Percentiles rank a stretch among this genome's conserved stretches.
These are phyloP conservation scores for Capsicum chinense DNA, from an alignment of 257 asterid genomes.

Conservation along the genomic window DNA sequence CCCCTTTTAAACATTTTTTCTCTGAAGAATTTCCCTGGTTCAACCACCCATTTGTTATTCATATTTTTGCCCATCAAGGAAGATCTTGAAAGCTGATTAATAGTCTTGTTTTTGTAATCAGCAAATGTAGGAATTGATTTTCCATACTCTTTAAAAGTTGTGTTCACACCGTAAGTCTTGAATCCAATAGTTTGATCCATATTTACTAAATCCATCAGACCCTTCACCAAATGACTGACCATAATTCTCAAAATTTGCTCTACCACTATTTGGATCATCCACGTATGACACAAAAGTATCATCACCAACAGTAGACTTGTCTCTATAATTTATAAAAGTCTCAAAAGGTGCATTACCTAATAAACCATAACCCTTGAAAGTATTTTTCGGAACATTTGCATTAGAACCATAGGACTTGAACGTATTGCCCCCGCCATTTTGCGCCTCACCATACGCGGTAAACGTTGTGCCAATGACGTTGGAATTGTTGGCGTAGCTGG, in stretches of 20 bases:
- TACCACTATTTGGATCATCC: conserved; percentile 59
- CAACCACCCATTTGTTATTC: conserved; percentile 63
- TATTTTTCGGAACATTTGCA: conserved; percentile 60
- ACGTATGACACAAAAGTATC: conserved; percentile 69
- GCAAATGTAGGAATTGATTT: conserved; percentile 53
- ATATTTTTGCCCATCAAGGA: conserved; percentile 40
- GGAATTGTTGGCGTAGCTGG: conserved; percentile 58
- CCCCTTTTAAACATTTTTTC: conserved; percentile 71
- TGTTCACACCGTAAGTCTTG: conserved; percentile 62
- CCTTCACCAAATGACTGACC: conserved; percentile 79
- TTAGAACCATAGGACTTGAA: conserved; percentile 64
- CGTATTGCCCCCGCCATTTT: conserved; percentile 53
- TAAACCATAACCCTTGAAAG: conserved; percentile 61
- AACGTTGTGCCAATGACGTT: conserved; percentile 70
- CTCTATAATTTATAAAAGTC: conserved; percentile 63
- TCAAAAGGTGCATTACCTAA: conserved; percentile 64
- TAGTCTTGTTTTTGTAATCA: conserved; percentile 53
- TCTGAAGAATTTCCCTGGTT: conserved; percentile 83
- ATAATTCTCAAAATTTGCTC: conserved; percentile 54
- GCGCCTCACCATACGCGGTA: conserved; percentile 59
- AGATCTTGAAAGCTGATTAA: neutral
- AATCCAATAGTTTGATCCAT: conserved; percentile 60
- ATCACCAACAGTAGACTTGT: conserved; percentile 75
- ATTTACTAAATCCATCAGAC: conserved; percentile 64
- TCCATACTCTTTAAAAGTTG: conserved; percentile 65